Base-by-base conservation (phyloP, 164 flowering plant genomes). In the Chimonanthus praecox region DNA sequence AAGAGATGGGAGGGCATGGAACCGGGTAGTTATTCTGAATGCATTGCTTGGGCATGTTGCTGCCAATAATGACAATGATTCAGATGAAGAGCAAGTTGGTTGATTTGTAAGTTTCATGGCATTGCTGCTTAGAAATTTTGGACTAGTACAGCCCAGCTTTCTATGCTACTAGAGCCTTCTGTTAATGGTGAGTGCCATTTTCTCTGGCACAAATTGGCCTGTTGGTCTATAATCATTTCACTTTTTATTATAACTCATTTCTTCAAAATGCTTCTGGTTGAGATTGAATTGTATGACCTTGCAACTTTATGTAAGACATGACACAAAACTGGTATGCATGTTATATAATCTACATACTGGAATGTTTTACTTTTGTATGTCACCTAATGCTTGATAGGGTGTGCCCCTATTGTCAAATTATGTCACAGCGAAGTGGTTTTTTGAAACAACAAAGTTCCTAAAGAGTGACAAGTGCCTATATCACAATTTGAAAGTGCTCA, bases 1-100 rank as follows among this genome's bases (percentile, higher is more conserved):
- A 18, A 47, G 67, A 47, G 73, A 67, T 43, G 68, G 68, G 47
- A 62, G 67, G 18, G 73, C 48, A 18, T 44, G 65, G 66, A 47
- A 63, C 49, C 64, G 73, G 4, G 67, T 8, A 6, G 58, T 18
- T 2, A 61, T 84, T 33, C 62, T 76, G n/a, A 75, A 64, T 49
- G 49, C 78, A 0, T 70, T 81, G n/a, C 80, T 76, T n/a, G 84
- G 86, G 43, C 74, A 68, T 49, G 81, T 65, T 1, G 80, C 58
- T 4, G 70, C 71, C 7, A 45, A 16, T 11, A 75, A 82, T n/a
- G 60, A 54, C 15, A 13, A 4, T 54, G 60, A 10, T 54, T 75
- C 82, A 9, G 86, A 83, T 68, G 85, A 83, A 4, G 82, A 80
- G 71, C 64, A 47, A 58, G 67, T 71, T 63, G 71, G 47, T 21